Evolutionary conservation across 306 rosid species (phyloP), one percentile per base, ranked within the genome.

Genomic region (Vigna radiata): DNA sequence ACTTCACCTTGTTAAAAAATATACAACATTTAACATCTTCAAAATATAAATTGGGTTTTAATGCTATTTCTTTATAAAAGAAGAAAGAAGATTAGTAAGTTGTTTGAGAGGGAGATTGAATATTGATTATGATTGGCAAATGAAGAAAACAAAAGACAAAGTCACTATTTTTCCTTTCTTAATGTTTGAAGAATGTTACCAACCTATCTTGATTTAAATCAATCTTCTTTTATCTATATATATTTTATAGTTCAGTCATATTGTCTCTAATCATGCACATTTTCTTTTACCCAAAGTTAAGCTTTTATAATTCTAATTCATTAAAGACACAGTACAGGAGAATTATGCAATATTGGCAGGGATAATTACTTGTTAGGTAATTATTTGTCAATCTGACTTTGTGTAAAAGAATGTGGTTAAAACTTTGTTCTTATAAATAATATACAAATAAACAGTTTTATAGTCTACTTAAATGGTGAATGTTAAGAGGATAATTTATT

Each of bases 1-100:
- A 27, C 83, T 73, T 75, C 49, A 58, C 53, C 56, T 73, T 29
- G 18, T 65, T 56, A 9, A 47, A 66, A 21, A 12, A 8, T 41
- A 8, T 41, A 2, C 8, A 39, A 9, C 46, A 41, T 41, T 8
- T 9, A 41, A 12, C 16, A 12, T 44, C 49, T 44, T 43, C 2
- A 12, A 41, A 41, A 41, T 41, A 41, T 41, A 41, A 8, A 8
- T 8, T 41, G 13, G 8, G 8, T 1, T 41, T 41, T 41, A 41
- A 8, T 41, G 10, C 46, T 41, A n/a, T n/a, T 41, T 8, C 14
- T 9, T 9, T 43, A 43, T 43, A 43, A 43, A 9, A 2, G 47
- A 43, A 43, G 47, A 3, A 43, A 9, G 47, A 9, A 43, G 14
- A 43, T 43, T 43, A 43, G 3, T 43, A 10, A 43, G 14, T 9